phyloP scores from a whole-genome alignment of 306 rosid species.

The Gastrolobium villosum region DNA sequence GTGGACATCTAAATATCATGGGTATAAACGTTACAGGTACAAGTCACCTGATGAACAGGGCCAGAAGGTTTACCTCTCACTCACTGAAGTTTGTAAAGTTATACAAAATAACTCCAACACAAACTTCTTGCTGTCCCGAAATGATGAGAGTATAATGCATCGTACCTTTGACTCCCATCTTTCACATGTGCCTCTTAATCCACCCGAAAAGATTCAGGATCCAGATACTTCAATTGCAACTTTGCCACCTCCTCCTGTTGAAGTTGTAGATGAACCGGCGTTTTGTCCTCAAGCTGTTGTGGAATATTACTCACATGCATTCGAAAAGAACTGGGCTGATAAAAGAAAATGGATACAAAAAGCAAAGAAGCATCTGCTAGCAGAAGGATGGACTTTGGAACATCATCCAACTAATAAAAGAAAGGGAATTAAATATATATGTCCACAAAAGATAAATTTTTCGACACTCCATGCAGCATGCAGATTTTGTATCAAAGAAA shows the following conservation, averaged over 20 bases:
- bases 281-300: slow-evolving; percentile 60
- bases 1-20: background rate
- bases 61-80: slow-evolving; percentile 54
- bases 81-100: slow-evolving; percentile 57
- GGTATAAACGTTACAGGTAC: slow-evolving; percentile 40
- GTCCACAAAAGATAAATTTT: slow-evolving; percentile 53
- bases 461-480: slow-evolving; percentile 60
- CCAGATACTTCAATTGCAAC: slow-evolving; percentile 35
- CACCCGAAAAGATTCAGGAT: slow-evolving; percentile 46
- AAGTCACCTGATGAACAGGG: slow-evolving; percentile 48
- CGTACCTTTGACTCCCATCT: slow-evolving; percentile 13
- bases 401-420: slow-evolving; percentile 46
- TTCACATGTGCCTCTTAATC: slow-evolving; percentile 36
- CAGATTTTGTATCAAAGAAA: slow-evolving; percentile 47
- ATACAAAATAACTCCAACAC: slow-evolving; percentile 36
- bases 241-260: slow-evolving; percentile 36
- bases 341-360: slow-evolving; percentile 37
- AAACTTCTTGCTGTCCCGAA: slow-evolving; percentile 45
- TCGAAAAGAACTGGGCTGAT: background rate
- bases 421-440: slow-evolving; percentile 53
- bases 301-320: slow-evolving; percentile 51
- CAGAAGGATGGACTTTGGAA: slow-evolving; percentile 61
- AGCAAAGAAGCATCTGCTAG: slow-evolving; percentile 60
- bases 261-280: slow-evolving; percentile 40
- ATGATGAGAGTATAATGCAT: slow-evolving; percentile 37